Percentiles rank a stretch among this genome's conserved stretches.
Evolutionary conservation across 2,329 filamentous ascomycete species (phyloP).

Genomic region (Fusarium sp.): DNA sequence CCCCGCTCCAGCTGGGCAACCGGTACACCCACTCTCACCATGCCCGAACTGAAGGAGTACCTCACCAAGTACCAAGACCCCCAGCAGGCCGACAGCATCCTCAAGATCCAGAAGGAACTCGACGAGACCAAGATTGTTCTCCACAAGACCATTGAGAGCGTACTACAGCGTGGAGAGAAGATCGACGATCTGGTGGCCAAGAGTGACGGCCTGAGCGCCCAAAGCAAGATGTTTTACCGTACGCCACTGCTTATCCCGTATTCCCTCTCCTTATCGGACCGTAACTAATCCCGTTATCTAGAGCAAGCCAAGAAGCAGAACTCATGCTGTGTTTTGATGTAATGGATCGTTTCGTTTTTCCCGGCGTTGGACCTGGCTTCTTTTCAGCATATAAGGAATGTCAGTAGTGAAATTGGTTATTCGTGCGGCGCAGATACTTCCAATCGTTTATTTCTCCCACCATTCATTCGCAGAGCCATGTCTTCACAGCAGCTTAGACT

Average conservation of each 20-base stretch:
- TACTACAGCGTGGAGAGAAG: slow-evolving; percentile 92
- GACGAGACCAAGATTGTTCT: slow-evolving; percentile 98
- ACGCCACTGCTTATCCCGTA: slow-evolving; percentile 47
- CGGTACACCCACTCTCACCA: slow-evolving; percentile 65
- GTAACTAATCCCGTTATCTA: slow-evolving; percentile 42
- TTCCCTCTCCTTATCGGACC: not conserved
- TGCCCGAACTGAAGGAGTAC: slow-evolving; percentile 85
- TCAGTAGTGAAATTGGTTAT: slow-evolving; percentile 51
- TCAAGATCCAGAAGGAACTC: slow-evolving; percentile 95
- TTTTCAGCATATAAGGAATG: slow-evolving; percentile 48
- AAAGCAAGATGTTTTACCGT: slow-evolving; percentile 99
- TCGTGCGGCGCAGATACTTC: slow-evolving; percentile 45
- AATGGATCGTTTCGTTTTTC: slow-evolving; percentile 49
- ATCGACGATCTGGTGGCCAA: slow-evolving; percentile 94
- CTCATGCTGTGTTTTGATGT: slow-evolving; percentile 80
- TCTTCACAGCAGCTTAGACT: slow-evolving; percentile 40
- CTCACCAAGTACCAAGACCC: slow-evolving; percentile 83
- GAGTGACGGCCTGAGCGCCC: slow-evolving; percentile 87
- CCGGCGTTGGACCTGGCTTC: slow-evolving; percentile 50
- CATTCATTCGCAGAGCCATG: slow-evolving; percentile 41
- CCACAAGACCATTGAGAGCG: slow-evolving; percentile 94
- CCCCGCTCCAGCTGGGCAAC: slow-evolving; percentile 75
- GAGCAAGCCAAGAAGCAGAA: slow-evolving; percentile 83
- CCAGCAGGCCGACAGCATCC: slow-evolving; percentile 87
- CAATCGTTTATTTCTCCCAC: slow-evolving; percentile 41